Conservation (phyloP, 108 stramenopile species). For the Nitzschia putrida region DNA sequence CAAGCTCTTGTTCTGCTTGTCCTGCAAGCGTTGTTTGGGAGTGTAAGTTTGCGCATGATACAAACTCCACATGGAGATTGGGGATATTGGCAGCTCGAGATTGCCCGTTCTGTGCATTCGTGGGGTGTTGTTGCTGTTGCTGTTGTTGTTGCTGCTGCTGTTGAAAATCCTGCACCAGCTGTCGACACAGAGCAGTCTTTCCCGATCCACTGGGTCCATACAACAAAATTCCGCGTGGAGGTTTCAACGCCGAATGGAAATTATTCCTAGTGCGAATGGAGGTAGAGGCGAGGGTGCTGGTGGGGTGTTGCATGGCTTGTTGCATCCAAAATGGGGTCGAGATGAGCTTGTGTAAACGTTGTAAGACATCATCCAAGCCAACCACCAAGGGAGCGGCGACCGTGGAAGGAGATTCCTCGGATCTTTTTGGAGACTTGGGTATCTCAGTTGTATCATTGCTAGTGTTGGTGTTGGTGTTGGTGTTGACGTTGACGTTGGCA, state of each 20-base stretch:
- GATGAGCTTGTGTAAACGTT: conserved; percentile 50
- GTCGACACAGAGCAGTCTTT: conserved; percentile 62
- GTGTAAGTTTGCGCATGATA: conserved; percentile 69
- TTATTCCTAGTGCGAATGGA: not conserved
- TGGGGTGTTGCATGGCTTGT: conserved; percentile 46
- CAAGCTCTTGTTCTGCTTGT: conserved; percentile 68
- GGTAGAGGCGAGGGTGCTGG: not conserved
- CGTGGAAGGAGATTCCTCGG: not conserved
- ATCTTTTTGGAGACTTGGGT: not conserved
- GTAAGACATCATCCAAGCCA: conserved; percentile 61
- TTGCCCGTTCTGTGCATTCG: too few species aligned
- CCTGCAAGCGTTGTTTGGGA: conserved; percentile 73
- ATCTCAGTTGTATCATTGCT: not conserved
- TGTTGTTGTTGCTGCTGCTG: too few species aligned
- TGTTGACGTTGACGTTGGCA: conserved; percentile 5
- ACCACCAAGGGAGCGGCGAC: conserved; percentile 20
- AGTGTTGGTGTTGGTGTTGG: conserved; percentile 21
- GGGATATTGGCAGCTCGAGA: not conserved
- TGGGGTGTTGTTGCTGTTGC: too few species aligned
- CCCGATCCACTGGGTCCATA: conserved; percentile 80
- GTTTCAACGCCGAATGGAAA: conserved; percentile 29
- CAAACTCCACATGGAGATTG: conserved; percentile 43
- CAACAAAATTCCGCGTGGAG: conserved; percentile 74
- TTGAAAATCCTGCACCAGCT: conserved; percentile 43
- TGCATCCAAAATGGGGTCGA: conserved; percentile 58